Conservation (phyloP, 352 stramenopile genomes). For the Chrysophaeum taylorii region DNA sequence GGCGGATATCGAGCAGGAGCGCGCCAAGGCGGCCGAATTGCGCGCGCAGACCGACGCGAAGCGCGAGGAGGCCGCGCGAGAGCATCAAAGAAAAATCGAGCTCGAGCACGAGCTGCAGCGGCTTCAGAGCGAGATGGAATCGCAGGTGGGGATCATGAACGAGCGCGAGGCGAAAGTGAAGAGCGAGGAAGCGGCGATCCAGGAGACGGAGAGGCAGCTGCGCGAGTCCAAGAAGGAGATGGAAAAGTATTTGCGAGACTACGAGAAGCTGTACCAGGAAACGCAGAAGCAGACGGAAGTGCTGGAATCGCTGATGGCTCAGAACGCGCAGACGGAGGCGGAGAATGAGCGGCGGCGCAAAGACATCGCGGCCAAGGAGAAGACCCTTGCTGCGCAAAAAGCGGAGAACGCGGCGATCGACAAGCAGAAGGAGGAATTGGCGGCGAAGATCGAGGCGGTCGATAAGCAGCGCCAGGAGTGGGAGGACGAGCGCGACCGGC, state of each 20-base stretch:
- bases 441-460: slow-evolving; percentile 26
- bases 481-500: slow-evolving; percentile 19
- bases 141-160: slow-evolving; percentile 20
- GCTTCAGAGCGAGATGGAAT: slow-evolving; percentile 13
- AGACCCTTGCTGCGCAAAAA: slow-evolving; percentile 26
- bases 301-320: slow-evolving; percentile 28
- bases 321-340: slow-evolving; percentile 23
- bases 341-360: slow-evolving; percentile 36
- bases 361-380: background rate
- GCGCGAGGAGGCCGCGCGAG: slow-evolving; percentile 6
- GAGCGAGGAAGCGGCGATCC: slow-evolving; percentile 46
- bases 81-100: slow-evolving; percentile 9
- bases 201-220: slow-evolving; percentile 57
- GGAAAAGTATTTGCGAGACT: slow-evolving; percentile 70
- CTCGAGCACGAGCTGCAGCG: slow-evolving; percentile 25
- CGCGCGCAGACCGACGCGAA: slow-evolving; percentile 20
- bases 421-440: slow-evolving; percentile 36
- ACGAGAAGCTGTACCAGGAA: slow-evolving; percentile 57
- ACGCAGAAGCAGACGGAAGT: slow-evolving; percentile 25
- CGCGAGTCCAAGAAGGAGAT: slow-evolving; percentile 67
- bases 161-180: slow-evolving; percentile 48
- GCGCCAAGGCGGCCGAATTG: slow-evolving; percentile 13
- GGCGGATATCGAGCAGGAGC: background rate
- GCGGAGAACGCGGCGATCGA: slow-evolving; percentile 52
- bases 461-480: slow-evolving; percentile 25